Base-by-base conservation (phyloP, 345 rosid genomes). In the Gossypium rotundifolium region DNA sequence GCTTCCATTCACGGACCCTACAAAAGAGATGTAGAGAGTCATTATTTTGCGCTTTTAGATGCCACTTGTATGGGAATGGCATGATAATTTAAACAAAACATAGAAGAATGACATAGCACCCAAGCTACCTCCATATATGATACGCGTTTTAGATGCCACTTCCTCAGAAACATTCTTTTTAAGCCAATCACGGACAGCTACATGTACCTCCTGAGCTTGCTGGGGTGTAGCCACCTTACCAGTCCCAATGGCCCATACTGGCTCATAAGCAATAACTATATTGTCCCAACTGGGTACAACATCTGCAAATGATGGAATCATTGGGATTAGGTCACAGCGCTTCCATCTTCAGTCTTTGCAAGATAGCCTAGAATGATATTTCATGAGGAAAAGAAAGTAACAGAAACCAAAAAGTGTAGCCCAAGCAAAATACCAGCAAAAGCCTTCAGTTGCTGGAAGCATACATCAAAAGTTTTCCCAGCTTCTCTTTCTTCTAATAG, bases 211-310 rank as follows among this genome's bases (percentile, higher is more conserved):
- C 79, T 93, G 97, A 75, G 99, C 98, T 81, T 95, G 99, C 79
- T 77, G 82, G 2, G 99, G 98, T 25, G 96, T 82, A 69, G 99
- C 98, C 75, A 95, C 99, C 77, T 93, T 93, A 74, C 99, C 99
- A 60, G 98, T 93, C 75, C 97, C 99, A 80, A 95, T 95, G 75
- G 99, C 99, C 99, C 99, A 95, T 33, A 95, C 98, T 66, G 99
- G 98, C 83, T 95, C 99, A 66, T 95, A 95, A 2, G 99, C 99
- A 73, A 95, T 87, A 40, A 95, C 99, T 57, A 93, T 70, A 70
- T 88, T 82, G 63, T 93, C 97, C 99, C 98, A 93, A 83, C 97
- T 84, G 51, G 96, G 91, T 40, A 90, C 88, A 76, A 90, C 89
- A 87, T 93, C 99, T 94, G 86, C 59, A 81, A 64, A 51, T 48